Conservation (phyloP, 2,329 filamentous ascomycete genomes). For the Metarhizium robertsii region DNA sequence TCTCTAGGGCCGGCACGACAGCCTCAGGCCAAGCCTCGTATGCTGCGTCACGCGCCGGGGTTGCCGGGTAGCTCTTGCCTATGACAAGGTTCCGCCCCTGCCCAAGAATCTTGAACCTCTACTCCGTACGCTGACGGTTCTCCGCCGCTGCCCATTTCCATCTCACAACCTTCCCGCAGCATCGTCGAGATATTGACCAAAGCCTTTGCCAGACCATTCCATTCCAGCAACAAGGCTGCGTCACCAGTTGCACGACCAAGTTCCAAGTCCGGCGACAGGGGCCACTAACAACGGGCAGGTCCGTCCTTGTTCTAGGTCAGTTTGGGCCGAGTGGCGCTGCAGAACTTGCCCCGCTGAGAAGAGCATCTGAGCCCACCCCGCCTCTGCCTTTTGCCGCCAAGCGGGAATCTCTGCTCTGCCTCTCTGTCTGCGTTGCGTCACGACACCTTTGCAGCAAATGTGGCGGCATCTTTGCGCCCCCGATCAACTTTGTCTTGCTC, state of each 20-base stretch:
- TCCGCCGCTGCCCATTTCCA: background rate
- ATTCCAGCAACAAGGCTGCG: background rate
- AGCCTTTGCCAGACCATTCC: background rate
- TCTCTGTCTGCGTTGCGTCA: slow-evolving; percentile 7
- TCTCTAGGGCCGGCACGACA: background rate
- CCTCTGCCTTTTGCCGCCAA: background rate
- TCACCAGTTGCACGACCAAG: background rate
- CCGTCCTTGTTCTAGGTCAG: background rate
- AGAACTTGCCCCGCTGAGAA: background rate
- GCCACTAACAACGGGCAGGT: background rate
- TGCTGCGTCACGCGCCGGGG: background rate
- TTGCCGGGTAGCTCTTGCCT: background rate
- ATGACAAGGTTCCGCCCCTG: background rate
- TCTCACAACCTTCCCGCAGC: background rate
- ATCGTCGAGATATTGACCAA: background rate
- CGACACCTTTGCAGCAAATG: background rate
- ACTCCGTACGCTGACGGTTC: background rate
- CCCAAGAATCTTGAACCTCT: background rate
- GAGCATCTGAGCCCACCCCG: background rate
- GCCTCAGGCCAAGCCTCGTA: background rate
- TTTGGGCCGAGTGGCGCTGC: background rate
- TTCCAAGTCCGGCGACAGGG: background rate
- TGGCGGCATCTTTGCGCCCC: background rate
- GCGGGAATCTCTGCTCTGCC: background rate
- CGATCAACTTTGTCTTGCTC: background rate